These are phyloP conservation scores for Viola pubescens DNA, from an alignment of 441 rosid genomes.

Conservation along the genomic window DNA sequence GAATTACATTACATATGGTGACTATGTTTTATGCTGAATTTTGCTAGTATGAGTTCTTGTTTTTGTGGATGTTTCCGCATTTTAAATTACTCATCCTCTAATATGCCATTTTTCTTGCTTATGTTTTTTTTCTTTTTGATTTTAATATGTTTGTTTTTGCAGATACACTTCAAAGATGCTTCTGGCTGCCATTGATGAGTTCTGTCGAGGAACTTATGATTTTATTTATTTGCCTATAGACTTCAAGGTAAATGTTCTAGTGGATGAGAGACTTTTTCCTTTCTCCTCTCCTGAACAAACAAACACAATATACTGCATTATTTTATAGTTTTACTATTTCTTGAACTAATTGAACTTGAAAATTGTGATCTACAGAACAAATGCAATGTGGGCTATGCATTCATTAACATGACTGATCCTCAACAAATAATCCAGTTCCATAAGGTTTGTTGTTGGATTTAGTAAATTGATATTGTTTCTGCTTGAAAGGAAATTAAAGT, in stretches of 20 bases:
- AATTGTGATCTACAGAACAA: slow-evolving; percentile 46
- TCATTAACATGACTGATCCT: slow-evolving; percentile 68
- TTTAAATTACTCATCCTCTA: too few species aligned
- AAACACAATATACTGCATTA: background rate
- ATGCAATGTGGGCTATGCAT: slow-evolving; percentile 83
- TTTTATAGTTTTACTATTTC: slow-evolving; percentile 2
- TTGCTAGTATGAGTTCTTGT: background rate
- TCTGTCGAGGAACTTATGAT: slow-evolving; percentile 60
- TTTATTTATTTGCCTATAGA: slow-evolving; percentile 71
- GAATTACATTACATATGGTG: background rate
- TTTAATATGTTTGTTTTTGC: slow-evolving; percentile 14
- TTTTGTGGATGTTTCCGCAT: background rate
- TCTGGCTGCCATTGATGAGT: slow-evolving; percentile 66
- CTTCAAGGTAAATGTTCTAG: slow-evolving; percentile 42
- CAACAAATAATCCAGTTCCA: slow-evolving; percentile 53
- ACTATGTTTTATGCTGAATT: background rate
- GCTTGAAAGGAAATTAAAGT: background rate
- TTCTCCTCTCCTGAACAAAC: background rate
- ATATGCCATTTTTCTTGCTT: background rate
- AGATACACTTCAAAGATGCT: slow-evolving; percentile 80
- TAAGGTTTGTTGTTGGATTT: slow-evolving; percentile 36
- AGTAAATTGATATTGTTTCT: slow-evolving; percentile 3
- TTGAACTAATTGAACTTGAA: slow-evolving; percentile 14
- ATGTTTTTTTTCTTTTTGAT: background rate
- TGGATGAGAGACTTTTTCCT: background rate